phyloP scores from a whole-genome alignment of 1,284 basidiomycete species.

The Sanghuangporus weigelae region DNA sequence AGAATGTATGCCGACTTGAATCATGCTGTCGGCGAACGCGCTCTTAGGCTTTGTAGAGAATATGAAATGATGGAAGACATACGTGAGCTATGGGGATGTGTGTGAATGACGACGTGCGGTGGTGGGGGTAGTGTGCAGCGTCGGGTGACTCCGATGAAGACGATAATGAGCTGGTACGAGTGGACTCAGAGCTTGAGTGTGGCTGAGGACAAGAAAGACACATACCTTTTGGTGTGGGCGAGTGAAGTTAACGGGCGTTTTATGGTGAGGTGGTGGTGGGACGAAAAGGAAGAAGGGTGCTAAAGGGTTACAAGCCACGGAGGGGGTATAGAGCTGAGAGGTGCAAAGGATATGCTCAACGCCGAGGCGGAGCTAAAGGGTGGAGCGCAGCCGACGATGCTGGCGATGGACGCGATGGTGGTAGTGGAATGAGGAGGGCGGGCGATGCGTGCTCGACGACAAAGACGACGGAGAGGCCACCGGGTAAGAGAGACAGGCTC shows the following conservation, averaged over 20 bases:
- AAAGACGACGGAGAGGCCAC: neutral
- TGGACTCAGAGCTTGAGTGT: neutral
- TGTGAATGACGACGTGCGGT: neutral
- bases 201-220: neutral
- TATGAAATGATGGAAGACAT: neutral
- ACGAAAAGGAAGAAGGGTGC: neutral
- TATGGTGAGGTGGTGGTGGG: neutral
- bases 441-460: neutral
- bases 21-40: neutral
- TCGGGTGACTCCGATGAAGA: neutral
- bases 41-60: neutral
- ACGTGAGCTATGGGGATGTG: neutral
- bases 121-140: neutral
- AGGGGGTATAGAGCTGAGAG: neutral
- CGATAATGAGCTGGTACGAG: neutral
- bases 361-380: neutral
- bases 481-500: neutral
- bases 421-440: neutral
- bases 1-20: conserved; percentile 21
- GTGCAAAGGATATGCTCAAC: neutral
- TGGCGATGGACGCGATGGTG: neutral
- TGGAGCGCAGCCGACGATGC: neutral
- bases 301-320: neutral
- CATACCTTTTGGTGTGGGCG: neutral
- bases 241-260: neutral